Evolutionary conservation across 148 eudicot genomes (phyloP).

Genomic region (Beta vulgaris): DNA sequence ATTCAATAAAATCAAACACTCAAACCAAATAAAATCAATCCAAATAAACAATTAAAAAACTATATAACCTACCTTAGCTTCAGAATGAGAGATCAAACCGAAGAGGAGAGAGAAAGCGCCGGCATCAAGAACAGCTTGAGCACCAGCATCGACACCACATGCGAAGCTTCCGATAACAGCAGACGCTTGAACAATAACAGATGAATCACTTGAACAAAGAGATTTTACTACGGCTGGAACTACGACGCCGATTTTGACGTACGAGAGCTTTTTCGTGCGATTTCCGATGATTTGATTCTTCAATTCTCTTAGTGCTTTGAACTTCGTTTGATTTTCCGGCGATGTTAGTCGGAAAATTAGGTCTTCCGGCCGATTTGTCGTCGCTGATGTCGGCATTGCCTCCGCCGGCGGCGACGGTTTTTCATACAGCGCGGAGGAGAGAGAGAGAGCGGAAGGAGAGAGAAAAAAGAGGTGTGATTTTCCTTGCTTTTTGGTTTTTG

Average conservation of each 20-base stretch:
- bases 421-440: slow-evolving; percentile 19
- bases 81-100: slow-evolving; percentile 49
- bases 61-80: slow-evolving; percentile 56
- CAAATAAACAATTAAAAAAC: not conserved
- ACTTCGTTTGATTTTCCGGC: slow-evolving; percentile 45
- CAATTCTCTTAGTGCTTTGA: slow-evolving; percentile 72
- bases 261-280: slow-evolving; percentile 79
- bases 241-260: slow-evolving; percentile 67
- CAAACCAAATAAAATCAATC: not conserved
- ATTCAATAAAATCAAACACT: not conserved
- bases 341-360: slow-evolving; percentile 56
- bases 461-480: not conserved
- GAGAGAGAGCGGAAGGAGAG: slow-evolving; percentile 5
- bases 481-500: slow-evolving; percentile 14
- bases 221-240: slow-evolving; percentile 58
- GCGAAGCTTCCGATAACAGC: slow-evolving; percentile 91
- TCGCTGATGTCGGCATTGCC: slow-evolving; percentile 60
- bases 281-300: slow-evolving; percentile 96
- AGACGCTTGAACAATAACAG: slow-evolving; percentile 54
- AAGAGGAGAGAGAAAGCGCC: slow-evolving; percentile 68
- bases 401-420: slow-evolving; percentile 30
- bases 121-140: slow-evolving; percentile 71
- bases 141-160: slow-evolving; percentile 90
- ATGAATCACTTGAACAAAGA: slow-evolving; percentile 35
- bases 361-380: slow-evolving; percentile 51